Percentiles rank a stretch among this genome's conserved stretches.
Evolutionary conservation across 306 rosid genomes (phyloP).

Genomic region (Prunus salicina): DNA sequence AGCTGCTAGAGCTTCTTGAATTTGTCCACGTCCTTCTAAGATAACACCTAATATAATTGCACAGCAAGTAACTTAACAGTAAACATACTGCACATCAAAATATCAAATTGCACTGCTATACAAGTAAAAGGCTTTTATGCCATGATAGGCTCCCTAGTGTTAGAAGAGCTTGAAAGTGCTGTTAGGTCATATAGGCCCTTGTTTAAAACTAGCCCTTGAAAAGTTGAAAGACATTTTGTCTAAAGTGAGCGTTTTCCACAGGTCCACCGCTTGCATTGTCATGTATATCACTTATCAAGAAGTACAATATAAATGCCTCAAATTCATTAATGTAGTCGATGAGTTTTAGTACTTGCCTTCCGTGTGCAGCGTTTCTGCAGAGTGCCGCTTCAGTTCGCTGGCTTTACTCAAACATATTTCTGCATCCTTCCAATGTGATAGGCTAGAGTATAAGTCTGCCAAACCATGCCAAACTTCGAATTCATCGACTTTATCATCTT

Average conservation of each 20-base stretch:
- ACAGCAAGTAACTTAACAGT: background rate
- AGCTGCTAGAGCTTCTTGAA: slow-evolving; percentile 54
- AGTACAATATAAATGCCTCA: slow-evolving; percentile 11
- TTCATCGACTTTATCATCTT: slow-evolving; percentile 68
- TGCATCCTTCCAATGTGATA: slow-evolving; percentile 90
- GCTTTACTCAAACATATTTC: slow-evolving; percentile 89
- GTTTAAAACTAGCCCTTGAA: background rate
- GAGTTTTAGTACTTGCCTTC: slow-evolving; percentile 63
- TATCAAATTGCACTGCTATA: slow-evolving; percentile 3
- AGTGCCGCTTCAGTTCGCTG: slow-evolving; percentile 57
- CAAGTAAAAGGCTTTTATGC: background rate
- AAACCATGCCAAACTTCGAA: slow-evolving; percentile 94
- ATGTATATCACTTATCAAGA: background rate
- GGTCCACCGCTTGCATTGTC: no score
- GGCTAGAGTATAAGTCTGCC: slow-evolving; percentile 81
- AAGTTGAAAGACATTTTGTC: background rate
- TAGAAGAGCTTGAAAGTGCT: background rate
- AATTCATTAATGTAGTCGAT: background rate
- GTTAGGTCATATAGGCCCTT: background rate
- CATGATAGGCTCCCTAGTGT: background rate
- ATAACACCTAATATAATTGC: slow-evolving; percentile 57
- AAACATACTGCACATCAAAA: background rate
- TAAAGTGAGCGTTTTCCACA: background rate
- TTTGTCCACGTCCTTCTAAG: slow-evolving; percentile 55
- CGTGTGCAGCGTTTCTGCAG: slow-evolving; percentile 55